Evolutionary conservation across 495 filamentous ascomycete genomes (phyloP), one percentile per base, ranked within the genome.

Genomic region (Aspergillus saccharolyticus): DNA sequence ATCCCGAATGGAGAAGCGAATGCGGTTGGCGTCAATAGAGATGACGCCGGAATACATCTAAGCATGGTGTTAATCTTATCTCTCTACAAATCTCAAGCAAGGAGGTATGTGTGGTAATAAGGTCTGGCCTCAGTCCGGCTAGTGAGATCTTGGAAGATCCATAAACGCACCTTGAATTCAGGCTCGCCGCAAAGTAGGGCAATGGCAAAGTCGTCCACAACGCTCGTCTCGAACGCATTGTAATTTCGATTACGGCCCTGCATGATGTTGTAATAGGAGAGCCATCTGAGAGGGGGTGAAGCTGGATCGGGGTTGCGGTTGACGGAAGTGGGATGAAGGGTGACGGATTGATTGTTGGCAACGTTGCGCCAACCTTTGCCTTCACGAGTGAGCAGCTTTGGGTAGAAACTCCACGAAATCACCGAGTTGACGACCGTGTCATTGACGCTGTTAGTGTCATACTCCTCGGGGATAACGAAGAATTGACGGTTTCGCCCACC

Each of bases 211-310:
- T 88, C 85, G 22, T 95, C 86, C 8, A 87, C 88, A 0, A 86
- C 83, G 2, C 85, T 91, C 0, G 91, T 96, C 59, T 96, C 91
- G 59, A 96, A 90, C 0, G 93, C 94, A 58, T 95, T 94, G 57
- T 91, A 88, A 61, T 79, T 87, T 76, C 83, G 80, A 62, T 88
- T 94, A 21, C 76, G 76, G 1, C 87, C 86, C 71, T 96, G 91
- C 91, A 97, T 96, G 57, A 97, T 96, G 60, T 93, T 86, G 69
- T 98, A 97, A 68, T 93, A 98, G 0, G 88, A 90, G 45, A 97
- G 70, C 85, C 88, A 96, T 64, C 83, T 83, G n/a, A 88, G 67
- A 0, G 33, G 33, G 33, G 33, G 33, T 2, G 33, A 39, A 39
- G 70, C 61, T 17, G 81, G 77, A 15, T 83, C 78, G 19, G 80